Conservation (phyloP, 805 yeast genomes). For the Tetrapisispora iriomotensis region DNA sequence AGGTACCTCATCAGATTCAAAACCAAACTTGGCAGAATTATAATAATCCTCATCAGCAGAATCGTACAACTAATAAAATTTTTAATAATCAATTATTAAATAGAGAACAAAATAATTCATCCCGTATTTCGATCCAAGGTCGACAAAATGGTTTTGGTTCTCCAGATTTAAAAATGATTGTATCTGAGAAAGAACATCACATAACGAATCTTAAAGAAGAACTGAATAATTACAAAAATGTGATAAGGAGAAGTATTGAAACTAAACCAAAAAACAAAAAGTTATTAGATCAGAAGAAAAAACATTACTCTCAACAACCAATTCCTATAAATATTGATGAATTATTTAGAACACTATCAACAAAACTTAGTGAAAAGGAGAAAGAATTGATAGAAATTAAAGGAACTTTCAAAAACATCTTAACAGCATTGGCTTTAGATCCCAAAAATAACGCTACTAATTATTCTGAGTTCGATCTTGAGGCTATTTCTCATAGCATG, state of each 20-base stretch:
- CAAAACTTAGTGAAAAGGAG: conserved; percentile 36
- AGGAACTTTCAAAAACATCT: conserved; percentile 48
- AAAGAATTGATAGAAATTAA: conserved; percentile 54
- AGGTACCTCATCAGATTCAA: background rate
- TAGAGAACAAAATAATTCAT: background rate
- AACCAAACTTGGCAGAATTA: background rate
- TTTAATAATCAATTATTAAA: background rate
- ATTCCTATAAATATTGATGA: conserved; percentile 36
- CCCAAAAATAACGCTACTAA: conserved; percentile 39
- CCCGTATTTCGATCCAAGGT: too few relatives aligned
- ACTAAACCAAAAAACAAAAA: conserved; percentile 8
- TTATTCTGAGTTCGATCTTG: conserved; percentile 57
- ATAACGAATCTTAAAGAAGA: background rate
- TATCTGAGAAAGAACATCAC: background rate
- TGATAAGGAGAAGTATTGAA: conserved; percentile 14
- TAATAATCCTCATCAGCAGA: background rate
- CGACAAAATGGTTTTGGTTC: too few relatives aligned
- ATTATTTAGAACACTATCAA: conserved; percentile 40
- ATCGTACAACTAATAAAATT: background rate
- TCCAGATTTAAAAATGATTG: background rate
- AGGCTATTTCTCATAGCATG: conserved; percentile 65
- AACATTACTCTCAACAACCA: background rate
- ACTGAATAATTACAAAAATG: background rate
- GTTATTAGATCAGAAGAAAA: background rate
- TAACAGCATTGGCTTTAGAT: conserved; percentile 44